phyloP scores from a whole-genome alignment of 768 basidiomycete species.

The Collybia nuda region DNA sequence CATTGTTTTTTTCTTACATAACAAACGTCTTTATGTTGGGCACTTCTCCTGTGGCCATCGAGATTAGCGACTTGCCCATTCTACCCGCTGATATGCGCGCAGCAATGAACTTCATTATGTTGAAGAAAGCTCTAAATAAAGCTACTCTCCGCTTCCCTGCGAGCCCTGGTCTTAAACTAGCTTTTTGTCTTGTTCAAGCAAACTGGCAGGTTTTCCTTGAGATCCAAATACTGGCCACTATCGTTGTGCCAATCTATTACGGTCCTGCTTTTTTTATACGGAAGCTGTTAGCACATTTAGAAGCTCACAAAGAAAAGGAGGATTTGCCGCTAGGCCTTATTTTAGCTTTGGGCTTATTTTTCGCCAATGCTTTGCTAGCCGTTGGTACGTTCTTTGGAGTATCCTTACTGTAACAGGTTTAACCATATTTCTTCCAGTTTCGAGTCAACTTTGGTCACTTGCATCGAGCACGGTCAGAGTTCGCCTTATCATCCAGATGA shows the following conservation, averaged over 20 bases:
- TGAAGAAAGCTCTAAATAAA: constrained; percentile 58
- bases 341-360: constrained; percentile 40
- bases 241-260: constrained; percentile 67
- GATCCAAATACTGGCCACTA: constrained; percentile 50
- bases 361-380: constrained; percentile 28
- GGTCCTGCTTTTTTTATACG: constrained; percentile 59
- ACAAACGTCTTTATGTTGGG: constrained; percentile 88
- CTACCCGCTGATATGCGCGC: constrained; percentile 73
- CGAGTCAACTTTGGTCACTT: constrained; percentile 70
- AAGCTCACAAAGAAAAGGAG: constrained; percentile 55
- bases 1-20: constrained; percentile 80
- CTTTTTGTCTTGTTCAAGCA: constrained; percentile 56
- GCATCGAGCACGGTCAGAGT: constrained; percentile 70
- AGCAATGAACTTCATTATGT: constrained; percentile 57
- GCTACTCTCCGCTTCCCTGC: constrained; percentile 56
- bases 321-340: constrained; percentile 75
- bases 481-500: constrained; percentile 72
- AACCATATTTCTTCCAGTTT: constrained; percentile 36
- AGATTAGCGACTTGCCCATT: constrained; percentile 87
- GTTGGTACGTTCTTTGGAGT: constrained; percentile 20
- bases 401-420: not conserved
- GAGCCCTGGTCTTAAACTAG: constrained; percentile 66
- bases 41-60: constrained; percentile 67
- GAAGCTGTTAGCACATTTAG: constrained; percentile 61
- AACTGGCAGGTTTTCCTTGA: constrained; percentile 43